Evolutionary conservation across 2,329 filamentous ascomycete species (phyloP).

Genomic region (Cadophora gregata): DNA sequence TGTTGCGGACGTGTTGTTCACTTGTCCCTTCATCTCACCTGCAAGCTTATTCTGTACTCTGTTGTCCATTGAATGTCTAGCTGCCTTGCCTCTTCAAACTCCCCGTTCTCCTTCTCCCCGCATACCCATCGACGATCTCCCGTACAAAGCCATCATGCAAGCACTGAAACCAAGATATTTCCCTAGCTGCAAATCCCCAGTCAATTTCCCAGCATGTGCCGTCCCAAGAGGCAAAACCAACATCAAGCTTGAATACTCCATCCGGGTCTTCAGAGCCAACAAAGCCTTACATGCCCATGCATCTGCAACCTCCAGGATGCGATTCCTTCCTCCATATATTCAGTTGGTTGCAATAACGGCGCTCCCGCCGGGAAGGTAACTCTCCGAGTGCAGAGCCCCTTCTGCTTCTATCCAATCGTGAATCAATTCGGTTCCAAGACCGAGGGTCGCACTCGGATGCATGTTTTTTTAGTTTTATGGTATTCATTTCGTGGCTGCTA

Average conservation of each 20-base stretch:
- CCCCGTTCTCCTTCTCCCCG: background rate
- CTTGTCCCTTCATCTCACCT: slow-evolving; percentile 12
- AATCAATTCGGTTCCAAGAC: background rate
- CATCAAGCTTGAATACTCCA: too few species aligned
- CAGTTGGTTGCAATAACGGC: background rate
- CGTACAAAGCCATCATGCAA: background rate
- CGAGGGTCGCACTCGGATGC: background rate
- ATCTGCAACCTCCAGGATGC: background rate
- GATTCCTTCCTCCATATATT: slow-evolving; percentile 3
- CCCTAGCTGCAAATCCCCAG: background rate
- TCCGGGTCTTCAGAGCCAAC: background rate
- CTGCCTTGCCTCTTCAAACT: background rate
- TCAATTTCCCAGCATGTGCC: background rate
- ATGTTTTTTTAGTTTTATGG: background rate
- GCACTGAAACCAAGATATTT: background rate
- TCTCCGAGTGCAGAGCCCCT: slow-evolving; percentile 5
- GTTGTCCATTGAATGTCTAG: background rate
- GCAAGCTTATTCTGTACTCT: background rate
- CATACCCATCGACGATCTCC: background rate
- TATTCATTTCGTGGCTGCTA: background rate
- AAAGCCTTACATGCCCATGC: background rate
- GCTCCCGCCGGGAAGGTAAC: slow-evolving; percentile 7
- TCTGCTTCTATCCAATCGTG: background rate
- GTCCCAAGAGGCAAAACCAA: background rate
- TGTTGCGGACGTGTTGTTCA: background rate